A percentile compares a stretch with the other conserved stretches of the same genome.
phyloP scores from a whole-genome alignment of 345 rosid species.

The Eucalyptus guilfoylei region DNA sequence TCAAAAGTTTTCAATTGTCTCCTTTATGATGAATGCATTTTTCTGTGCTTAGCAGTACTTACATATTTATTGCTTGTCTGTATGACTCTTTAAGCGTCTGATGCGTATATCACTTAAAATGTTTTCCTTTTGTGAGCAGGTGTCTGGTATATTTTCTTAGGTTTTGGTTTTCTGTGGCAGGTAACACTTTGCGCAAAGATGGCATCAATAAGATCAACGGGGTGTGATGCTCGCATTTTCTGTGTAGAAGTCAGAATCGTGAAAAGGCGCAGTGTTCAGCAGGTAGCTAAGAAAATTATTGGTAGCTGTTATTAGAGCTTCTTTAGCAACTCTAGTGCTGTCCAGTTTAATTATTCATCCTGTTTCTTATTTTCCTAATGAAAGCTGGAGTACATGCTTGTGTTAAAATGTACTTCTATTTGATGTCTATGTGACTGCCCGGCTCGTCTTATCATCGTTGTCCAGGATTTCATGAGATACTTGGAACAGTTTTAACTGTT shows the following conservation, averaged over 20 bases:
- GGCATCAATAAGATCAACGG: conserved; percentile 74
- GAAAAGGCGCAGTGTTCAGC: conserved; percentile 63
- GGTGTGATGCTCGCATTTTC: conserved; percentile 81
- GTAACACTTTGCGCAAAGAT: conserved; percentile 62
- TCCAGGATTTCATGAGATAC: neutral
- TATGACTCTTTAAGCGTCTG: neutral
- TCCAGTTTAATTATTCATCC: neutral
- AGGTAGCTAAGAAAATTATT: conserved; percentile 23
- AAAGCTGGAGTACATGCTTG: neutral
- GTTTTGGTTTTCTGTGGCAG: conserved; percentile 24
- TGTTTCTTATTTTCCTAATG: neutral
- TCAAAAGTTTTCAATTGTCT: neutral
- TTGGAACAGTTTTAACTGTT: neutral
- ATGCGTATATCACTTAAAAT: neutral
- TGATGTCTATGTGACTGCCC: neutral
- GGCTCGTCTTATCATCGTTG: neutral
- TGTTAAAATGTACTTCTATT: neutral
- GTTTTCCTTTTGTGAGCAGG: neutral
- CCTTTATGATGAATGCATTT: neutral
- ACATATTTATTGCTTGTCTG: neutral
- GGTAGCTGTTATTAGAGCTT: neutral
- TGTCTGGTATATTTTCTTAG: neutral
- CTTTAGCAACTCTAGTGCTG: neutral
- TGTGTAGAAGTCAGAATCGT: conserved; percentile 87
- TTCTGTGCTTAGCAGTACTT: neutral